These are phyloP conservation scores for Naganishia kalamii DNA, from an alignment of 768 basidiomycete genomes.

Conservation along the genomic window DNA sequence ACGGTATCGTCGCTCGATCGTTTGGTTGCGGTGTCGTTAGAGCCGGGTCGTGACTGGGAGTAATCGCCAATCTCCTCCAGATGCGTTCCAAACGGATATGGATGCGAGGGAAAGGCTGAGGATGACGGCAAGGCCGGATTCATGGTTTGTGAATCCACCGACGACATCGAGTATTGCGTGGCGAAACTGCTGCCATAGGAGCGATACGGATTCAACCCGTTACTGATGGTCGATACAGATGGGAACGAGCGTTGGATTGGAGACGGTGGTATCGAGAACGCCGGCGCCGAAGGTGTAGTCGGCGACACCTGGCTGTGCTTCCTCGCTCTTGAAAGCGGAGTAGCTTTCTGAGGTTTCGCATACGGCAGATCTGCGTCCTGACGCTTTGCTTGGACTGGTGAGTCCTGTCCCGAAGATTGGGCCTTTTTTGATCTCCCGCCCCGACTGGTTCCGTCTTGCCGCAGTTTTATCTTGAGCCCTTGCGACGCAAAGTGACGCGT, in stretches of 20 bases:
- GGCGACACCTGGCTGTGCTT: neutral
- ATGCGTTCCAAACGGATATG: neutral
- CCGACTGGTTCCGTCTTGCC: slow-evolving; percentile 31
- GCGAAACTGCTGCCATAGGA: neutral
- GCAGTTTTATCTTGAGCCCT: slow-evolving; percentile 46
- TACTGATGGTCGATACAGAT: neutral
- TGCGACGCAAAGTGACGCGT: slow-evolving; percentile 46
- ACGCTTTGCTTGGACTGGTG: neutral
- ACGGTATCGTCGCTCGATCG: neutral
- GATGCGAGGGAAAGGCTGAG: neutral
- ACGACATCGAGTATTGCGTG: neutral
- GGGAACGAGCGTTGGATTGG: neutral
- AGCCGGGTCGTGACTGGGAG: neutral
- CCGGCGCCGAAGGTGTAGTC: neutral
- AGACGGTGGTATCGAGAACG: neutral
- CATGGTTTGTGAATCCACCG: neutral
- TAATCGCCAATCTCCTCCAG: neutral
- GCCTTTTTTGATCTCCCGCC: slow-evolving; percentile 16
- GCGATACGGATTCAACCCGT: neutral
- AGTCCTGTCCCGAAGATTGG: neutral
- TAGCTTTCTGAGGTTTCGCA: neutral
- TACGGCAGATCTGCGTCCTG: too few species aligned
- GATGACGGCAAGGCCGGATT: neutral
- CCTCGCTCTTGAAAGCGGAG: neutral
- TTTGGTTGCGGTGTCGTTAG: neutral